Evolutionary conservation across 495 filamentous ascomycete species (phyloP), one percentile per base, ranked within the genome.

Genomic region (Daldinia grandis): DNA sequence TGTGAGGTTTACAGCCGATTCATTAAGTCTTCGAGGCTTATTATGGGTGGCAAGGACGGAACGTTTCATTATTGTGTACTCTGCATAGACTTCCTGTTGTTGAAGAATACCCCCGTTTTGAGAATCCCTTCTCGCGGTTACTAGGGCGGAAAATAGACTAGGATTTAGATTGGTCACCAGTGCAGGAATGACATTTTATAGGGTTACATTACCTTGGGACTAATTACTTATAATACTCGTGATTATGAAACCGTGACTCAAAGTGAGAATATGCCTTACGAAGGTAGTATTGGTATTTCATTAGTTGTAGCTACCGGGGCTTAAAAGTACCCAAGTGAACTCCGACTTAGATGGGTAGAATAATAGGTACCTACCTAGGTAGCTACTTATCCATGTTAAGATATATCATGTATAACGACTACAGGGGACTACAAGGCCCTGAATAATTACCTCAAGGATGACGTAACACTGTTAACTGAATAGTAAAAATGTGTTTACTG

Each of bases 1-100:
- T 84, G 5, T 82, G 47, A 73, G 35, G 33, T 59, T 53, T 27
- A 37, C 33, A 55, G 25, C 21, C 19, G 50, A 35, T 58, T 37
- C 21, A 42, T 58, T 27, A 55, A 42, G n/a, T 30, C 15, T 33
- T 8, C 3, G 10, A n/a, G 28, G 19, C 14, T 38, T 1, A 30
- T 33, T 0, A 0, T 55, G 17, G 24, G 56, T 38, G 44, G 42
- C 14, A 37, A 49, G 12, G 14, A 64, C 37, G 44, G 30, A 24
- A 10, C 37, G 49, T 54, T 64, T 47, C 44, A 53, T 61, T 35
- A 62, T 12, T 19, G 49, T 59, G 60, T 70, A 51, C 50, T 33
- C 44, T 51, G 19, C 19, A 62, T 65, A 58, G 61, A 59, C 56
- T 58, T 65, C 47, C 61, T 31, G 35, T 50, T 69, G n/a, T 54